These are phyloP conservation scores for Cytospora chrysosperma DNA, from an alignment of 2,329 filamentous ascomycete genomes.

Conservation along the genomic window DNA sequence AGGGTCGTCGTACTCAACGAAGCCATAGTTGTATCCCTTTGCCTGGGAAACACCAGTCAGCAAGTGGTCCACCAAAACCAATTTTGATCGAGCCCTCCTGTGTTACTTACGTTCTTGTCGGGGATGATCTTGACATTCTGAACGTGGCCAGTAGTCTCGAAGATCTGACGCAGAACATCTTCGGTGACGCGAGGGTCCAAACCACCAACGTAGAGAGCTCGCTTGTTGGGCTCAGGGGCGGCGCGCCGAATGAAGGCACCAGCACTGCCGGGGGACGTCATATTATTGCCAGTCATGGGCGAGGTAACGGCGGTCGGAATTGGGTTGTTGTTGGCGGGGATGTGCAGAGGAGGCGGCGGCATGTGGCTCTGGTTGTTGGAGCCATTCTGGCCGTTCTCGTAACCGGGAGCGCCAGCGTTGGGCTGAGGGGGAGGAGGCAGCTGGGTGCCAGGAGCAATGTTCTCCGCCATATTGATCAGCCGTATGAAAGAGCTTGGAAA, in stretches of 20 bases:
- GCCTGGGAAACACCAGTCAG: conserved; percentile 53
- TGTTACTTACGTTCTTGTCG: conserved; percentile 88
- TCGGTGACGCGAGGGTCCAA: conserved; percentile 94
- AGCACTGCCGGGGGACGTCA: conserved; percentile 83
- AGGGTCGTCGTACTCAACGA: conserved; percentile 97
- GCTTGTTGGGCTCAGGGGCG: conserved; percentile 97
- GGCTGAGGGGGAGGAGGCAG: conserved; percentile 69
- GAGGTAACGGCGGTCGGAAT: conserved; percentile 92
- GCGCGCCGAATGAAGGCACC: conserved; percentile 83
- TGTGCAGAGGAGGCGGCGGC: conserved; percentile 87
- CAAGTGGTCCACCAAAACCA: conserved; percentile 13
- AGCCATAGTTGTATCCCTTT: conserved; percentile 98
- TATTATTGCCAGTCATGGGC: conserved; percentile 68
- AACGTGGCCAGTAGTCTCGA: conserved; percentile 97
- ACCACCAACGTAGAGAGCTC: conserved; percentile 92
- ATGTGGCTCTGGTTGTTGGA: conserved; percentile 73
- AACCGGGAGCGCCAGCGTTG: conserved; percentile 71
- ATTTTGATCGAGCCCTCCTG: not conserved
- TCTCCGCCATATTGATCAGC: conserved; percentile 70
- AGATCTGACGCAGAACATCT: conserved; percentile 94
- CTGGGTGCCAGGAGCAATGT: conserved; percentile 62
- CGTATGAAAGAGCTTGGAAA: conserved; percentile 7
- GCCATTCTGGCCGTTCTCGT: conserved; percentile 65
- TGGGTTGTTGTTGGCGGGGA: conserved; percentile 93
- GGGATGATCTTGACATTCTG: conserved; percentile 99